phyloP scores from a whole-genome alignment of 768 basidiomycete genomes.

The Phanerochaete carnosa region DNA sequence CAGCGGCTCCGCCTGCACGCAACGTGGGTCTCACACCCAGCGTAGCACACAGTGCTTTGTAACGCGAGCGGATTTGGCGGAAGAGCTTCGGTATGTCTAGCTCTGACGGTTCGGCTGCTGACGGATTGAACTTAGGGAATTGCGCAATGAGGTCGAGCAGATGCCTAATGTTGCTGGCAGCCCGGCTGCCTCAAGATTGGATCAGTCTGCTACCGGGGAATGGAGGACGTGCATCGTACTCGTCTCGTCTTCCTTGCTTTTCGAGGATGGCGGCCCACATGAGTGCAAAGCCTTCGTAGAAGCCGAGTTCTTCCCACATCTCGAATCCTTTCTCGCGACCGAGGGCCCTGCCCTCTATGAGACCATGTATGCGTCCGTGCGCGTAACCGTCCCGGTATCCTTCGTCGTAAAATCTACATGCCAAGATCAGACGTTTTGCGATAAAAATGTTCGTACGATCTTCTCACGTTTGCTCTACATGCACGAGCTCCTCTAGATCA shows the following conservation, averaged over 20 bases:
- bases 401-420: constrained; percentile 68
- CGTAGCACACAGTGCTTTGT: constrained; percentile 81
- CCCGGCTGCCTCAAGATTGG: constrained; percentile 40
- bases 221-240: constrained; percentile 36
- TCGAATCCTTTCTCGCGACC: constrained; percentile 91
- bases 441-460: background rate
- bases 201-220: background rate
- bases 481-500: constrained; percentile 57
- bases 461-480: constrained; percentile 59
- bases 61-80: constrained; percentile 82
- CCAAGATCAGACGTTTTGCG: background rate
- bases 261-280: constrained; percentile 60
- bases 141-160: constrained; percentile 68
- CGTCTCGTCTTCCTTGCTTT: constrained; percentile 39
- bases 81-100: constrained; percentile 76
- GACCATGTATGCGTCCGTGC: constrained; percentile 86
- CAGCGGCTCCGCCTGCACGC: constrained; percentile 19
- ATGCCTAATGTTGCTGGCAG: constrained; percentile 58
- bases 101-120: constrained; percentile 40
- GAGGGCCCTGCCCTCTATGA: constrained; percentile 87
- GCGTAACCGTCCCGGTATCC: constrained; percentile 77
- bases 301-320: constrained; percentile 97
- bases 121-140: constrained; percentile 80
- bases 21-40: constrained; percentile 62
- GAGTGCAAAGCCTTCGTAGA: constrained; percentile 81